Evolutionary conservation across 768 basidiomycete species (phyloP).

Genomic region (Hysterangium stoloniferum): DNA sequence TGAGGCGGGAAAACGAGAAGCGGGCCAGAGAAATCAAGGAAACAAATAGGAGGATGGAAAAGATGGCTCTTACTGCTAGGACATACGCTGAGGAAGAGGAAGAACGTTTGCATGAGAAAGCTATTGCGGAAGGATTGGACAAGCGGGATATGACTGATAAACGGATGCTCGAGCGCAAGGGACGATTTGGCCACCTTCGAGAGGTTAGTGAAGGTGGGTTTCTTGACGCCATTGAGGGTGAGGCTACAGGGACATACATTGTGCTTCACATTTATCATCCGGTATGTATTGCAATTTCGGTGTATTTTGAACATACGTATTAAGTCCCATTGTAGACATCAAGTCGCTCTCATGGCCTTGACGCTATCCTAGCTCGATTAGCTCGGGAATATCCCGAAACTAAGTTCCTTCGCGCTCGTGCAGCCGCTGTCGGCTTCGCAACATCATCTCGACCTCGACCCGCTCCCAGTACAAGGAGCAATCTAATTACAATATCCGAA

Average conservation of each 20-base stretch:
- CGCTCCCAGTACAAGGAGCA: constrained; percentile 12
- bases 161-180: constrained; percentile 43
- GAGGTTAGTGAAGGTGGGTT: constrained; percentile 74
- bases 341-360: constrained; percentile 64
- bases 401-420: constrained; percentile 79
- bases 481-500: constrained; percentile 10
- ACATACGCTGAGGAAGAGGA: constrained; percentile 74
- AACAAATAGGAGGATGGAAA: constrained; percentile 53
- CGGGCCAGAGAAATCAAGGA: constrained; percentile 45
- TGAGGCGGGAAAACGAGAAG: constrained; percentile 35
- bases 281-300: constrained; percentile 30
- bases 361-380: constrained; percentile 57
- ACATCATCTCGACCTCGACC: constrained; percentile 25
- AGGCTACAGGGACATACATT: constrained; percentile 65
- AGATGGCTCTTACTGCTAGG: constrained; percentile 48
- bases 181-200: constrained; percentile 68
- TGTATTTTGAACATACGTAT: neutral
- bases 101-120: constrained; percentile 39
- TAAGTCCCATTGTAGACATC: constrained; percentile 43
- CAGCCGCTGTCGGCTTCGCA: constrained; percentile 68
- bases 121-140: constrained; percentile 26
- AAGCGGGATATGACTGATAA: constrained; percentile 16
- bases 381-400: constrained; percentile 64
- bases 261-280: constrained; percentile 82
- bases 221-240: constrained; percentile 65